These are phyloP conservation scores for Adansonia grandidieri DNA, from an alignment of 441 rosid genomes.

Conservation along the genomic window DNA sequence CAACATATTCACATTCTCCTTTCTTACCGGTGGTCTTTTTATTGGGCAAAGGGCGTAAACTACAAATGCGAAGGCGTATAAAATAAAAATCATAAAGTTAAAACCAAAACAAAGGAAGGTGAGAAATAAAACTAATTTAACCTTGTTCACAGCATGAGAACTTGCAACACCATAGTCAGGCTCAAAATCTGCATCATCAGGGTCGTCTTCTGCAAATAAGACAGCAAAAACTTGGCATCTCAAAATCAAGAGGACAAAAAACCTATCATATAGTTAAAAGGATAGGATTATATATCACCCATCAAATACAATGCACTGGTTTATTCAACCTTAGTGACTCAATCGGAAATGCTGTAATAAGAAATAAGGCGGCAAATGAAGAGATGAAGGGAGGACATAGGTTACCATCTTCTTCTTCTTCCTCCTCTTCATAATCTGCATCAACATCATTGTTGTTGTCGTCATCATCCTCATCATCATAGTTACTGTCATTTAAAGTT, in stretches of 20 bases:
- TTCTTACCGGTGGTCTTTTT: neutral
- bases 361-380: constrained; percentile 11
- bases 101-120: neutral
- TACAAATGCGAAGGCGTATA: constrained; percentile 1
- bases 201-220: constrained; percentile 83
- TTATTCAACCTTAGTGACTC: neutral
- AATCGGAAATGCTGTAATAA: neutral
- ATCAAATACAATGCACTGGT: constrained; percentile 8
- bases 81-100: constrained; percentile 3
- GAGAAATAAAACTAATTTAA: constrained; percentile 32
- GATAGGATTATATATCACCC: neutral
- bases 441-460: constrained; percentile 58
- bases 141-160: constrained; percentile 59
- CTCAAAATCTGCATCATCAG: constrained; percentile 95
- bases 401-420: constrained; percentile 89
- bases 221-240: constrained; percentile 31
- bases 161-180: constrained; percentile 61
- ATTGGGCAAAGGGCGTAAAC: neutral
- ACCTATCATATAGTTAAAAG: neutral
- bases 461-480: constrained; percentile 41
- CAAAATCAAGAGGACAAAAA: constrained; percentile 25
- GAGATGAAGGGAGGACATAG: constrained; percentile 24
- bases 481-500: constrained; percentile 41
- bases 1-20: constrained; percentile 4
- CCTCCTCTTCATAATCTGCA: constrained; percentile 80